A percentile compares a stretch with the other conserved stretches of the same genome.
Conservation (phyloP, 306 rosid genomes). For the Cicer arietinum region DNA sequence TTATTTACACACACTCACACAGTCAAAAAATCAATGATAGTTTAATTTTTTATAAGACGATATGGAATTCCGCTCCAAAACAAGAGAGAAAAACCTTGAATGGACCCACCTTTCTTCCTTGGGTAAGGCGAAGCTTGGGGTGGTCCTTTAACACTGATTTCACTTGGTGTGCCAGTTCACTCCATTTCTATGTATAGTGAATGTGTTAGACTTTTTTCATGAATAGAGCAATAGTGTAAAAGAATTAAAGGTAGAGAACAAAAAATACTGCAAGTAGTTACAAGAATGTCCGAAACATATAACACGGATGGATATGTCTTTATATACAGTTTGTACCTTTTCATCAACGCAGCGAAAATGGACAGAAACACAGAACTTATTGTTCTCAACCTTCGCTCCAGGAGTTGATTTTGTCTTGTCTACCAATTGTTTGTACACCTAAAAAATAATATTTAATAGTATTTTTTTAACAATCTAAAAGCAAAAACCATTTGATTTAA, state of each 20-base stretch:
- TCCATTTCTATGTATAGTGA: slow-evolving; percentile 69
- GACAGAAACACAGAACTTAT: slow-evolving; percentile 84
- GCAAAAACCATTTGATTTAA: no score
- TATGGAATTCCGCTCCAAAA: no score
- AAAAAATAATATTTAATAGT: background rate
- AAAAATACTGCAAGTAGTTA: no score
- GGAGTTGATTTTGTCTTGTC: slow-evolving; percentile 75
- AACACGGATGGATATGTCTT: no score
- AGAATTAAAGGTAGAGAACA: no score
- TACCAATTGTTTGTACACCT: slow-evolving; percentile 66
- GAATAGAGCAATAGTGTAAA: no score
- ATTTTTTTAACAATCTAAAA: no score
- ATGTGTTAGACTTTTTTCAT: slow-evolving; percentile 6
- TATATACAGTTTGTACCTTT: slow-evolving; percentile 54
- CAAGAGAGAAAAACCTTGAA: no score
- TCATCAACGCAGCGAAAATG: slow-evolving; percentile 95
- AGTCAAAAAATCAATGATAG: no score
- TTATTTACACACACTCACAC: no score
- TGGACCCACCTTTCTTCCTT: slow-evolving; percentile 87
- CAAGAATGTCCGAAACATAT: no score
- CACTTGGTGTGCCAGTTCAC: slow-evolving; percentile 76
- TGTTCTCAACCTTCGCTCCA: slow-evolving; percentile 86
- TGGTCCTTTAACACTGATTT: slow-evolving; percentile 79
- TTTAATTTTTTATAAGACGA: no score
- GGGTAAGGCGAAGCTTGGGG: slow-evolving; percentile 81